Evolutionary conservation across 2,329 filamentous ascomycete genomes (phyloP).

Genomic region (Aspergillus fischeri): DNA sequence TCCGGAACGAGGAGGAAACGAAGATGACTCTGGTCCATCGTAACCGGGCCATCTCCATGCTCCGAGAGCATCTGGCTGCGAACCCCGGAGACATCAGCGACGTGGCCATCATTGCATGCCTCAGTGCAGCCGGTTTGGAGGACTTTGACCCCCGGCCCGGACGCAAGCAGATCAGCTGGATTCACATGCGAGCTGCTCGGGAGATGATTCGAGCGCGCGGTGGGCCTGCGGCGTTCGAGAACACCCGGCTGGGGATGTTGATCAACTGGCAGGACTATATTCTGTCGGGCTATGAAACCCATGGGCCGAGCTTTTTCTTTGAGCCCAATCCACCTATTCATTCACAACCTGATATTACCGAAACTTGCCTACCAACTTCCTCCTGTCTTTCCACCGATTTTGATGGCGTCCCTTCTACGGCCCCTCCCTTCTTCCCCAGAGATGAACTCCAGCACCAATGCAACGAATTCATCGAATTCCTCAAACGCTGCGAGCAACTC

Average conservation of each 20-base stretch:
- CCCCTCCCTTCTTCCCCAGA: conserved; percentile 13
- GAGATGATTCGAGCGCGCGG: conserved; percentile 37
- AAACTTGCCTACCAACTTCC: not conserved
- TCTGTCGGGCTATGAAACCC: conserved; percentile 35
- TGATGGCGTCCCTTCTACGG: not conserved
- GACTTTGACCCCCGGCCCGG: conserved; percentile 38
- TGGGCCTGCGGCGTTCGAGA: conserved; percentile 32
- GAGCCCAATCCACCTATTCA: conserved; percentile 18
- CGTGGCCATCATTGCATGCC: conserved; percentile 36
- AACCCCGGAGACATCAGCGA: conserved; percentile 34
- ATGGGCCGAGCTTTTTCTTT: conserved; percentile 33
- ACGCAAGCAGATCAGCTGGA: conserved; percentile 35
- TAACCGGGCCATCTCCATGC: conserved; percentile 30
- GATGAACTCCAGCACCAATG: conserved; percentile 34
- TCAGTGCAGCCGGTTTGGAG: conserved; percentile 38
- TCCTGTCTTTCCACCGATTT: not conserved
- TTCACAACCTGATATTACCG: conserved; percentile 5
- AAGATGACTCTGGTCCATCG: conserved; percentile 28
- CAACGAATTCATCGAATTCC: conserved; percentile 36
- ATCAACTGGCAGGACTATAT: conserved; percentile 43
- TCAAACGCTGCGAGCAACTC: conserved; percentile 36
- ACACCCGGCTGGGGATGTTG: conserved; percentile 37
- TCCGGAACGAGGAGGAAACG: conserved; percentile 31
- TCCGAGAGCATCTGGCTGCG: conserved; percentile 29
- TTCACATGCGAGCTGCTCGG: conserved; percentile 38